These are phyloP conservation scores for Rhodotorula graminis DNA, from an alignment of 768 basidiomycete species.

Conservation along the genomic window DNA sequence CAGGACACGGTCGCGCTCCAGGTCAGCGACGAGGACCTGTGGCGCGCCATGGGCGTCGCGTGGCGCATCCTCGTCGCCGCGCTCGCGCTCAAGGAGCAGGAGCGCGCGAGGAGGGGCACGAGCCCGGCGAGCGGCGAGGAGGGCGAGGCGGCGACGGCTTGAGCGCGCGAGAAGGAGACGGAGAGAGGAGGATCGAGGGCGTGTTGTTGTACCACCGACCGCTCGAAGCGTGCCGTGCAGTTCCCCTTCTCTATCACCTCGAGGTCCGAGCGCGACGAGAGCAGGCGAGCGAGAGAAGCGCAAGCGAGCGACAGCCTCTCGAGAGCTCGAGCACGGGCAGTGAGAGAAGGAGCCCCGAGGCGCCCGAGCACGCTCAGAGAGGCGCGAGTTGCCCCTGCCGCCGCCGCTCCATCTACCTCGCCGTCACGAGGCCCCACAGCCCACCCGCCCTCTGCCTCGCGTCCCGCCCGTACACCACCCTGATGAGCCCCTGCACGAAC, in stretches of 20 bases:
- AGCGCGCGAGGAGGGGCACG: background rate
- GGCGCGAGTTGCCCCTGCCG: too few relatives aligned
- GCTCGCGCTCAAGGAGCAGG: conserved; percentile 6
- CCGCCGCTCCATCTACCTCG: conserved; percentile 3
- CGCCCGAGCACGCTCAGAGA: too few relatives aligned
- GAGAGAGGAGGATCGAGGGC: background rate
- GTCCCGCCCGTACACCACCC: conserved; percentile 21
- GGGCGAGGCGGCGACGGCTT: background rate
- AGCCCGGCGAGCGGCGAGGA: background rate
- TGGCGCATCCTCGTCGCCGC: conserved; percentile 35
- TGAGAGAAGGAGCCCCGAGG: too few relatives aligned
- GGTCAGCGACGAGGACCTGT: conserved; percentile 28
- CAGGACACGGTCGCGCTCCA: conserved; percentile 31
- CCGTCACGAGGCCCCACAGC: conserved; percentile 4
- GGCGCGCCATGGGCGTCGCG: conserved; percentile 29
- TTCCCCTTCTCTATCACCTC: too few relatives aligned
- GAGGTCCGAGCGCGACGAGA: too few relatives aligned
- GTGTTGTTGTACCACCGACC: conserved; percentile 9
- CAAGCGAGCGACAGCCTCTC: too few relatives aligned
- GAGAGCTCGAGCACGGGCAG: too few relatives aligned
- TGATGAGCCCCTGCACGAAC: conserved; percentile 32
- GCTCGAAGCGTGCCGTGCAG: background rate
- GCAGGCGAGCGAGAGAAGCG: background rate
- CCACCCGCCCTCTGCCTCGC: background rate
- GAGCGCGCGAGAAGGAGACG: too few relatives aligned